Conservation (phyloP, 257 asterid species). For the Salvia miltiorrhiza region DNA sequence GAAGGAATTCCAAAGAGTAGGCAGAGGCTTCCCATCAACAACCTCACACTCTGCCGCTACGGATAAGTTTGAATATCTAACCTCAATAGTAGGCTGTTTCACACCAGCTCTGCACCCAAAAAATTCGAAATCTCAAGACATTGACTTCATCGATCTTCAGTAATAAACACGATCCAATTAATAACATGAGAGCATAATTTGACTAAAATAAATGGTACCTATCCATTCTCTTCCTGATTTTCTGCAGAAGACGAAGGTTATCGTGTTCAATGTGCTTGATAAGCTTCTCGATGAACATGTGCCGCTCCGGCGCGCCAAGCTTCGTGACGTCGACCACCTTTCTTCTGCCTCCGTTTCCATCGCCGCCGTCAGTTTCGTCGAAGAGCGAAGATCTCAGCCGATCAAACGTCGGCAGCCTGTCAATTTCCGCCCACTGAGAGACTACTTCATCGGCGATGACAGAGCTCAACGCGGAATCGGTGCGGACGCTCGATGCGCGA, state of each 20-base stretch:
- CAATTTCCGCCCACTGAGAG: constrained; percentile 38
- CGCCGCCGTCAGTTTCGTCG: constrained; percentile 19
- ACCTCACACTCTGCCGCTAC: constrained; percentile 68
- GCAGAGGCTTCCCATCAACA: constrained; percentile 69
- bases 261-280: constrained; percentile 46
- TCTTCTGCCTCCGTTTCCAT: constrained; percentile 23
- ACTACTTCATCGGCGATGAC: constrained; percentile 25
- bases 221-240: constrained; percentile 44
- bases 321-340: constrained; percentile 44
- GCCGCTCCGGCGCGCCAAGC: constrained; percentile 41
- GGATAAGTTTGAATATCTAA: constrained; percentile 40
- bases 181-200: neutral
- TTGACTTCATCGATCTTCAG: neutral
- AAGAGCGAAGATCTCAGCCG: constrained; percentile 43
- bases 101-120: constrained; percentile 54
- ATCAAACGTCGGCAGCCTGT: constrained; percentile 38
- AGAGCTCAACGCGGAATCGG: constrained; percentile 25
- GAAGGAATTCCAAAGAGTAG: constrained; percentile 69
- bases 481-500: constrained; percentile 27
- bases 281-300: constrained; percentile 43
- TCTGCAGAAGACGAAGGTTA: constrained; percentile 41
- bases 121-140: neutral
- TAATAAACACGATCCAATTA: neutral
- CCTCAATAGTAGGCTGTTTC: constrained; percentile 58
- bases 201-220: constrained; percentile 21